Percentiles rank a stretch among this genome's conserved stretches.
Conservation (phyloP, 257 asterid species). For the Pogostemon cablin region DNA sequence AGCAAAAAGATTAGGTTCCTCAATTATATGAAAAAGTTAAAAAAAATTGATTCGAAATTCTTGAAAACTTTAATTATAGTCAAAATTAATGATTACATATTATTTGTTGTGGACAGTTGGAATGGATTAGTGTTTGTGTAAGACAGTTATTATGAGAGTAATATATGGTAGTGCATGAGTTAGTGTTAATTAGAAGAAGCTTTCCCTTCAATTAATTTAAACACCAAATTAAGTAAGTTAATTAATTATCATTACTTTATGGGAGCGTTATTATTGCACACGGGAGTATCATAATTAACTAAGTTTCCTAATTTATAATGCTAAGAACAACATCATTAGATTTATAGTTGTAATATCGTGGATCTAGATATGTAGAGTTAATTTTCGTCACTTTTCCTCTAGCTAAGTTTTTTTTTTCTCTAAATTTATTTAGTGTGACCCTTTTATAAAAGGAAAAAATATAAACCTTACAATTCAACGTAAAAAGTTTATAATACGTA, state of each 20-base stretch:
- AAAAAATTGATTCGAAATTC: conserved; percentile 41
- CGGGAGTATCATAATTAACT: neutral
- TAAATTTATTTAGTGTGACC: too few species aligned
- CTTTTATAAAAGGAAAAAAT: too few species aligned
- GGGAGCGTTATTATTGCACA: too few species aligned
- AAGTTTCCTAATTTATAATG: neutral
- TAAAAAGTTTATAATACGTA: too few species aligned
- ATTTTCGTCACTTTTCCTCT: too few species aligned
- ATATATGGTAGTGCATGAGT: conserved; percentile 40
- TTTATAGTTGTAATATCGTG: too few species aligned
- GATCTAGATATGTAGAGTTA: too few species aligned
- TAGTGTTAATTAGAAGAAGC: conserved; percentile 29
- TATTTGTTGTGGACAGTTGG: conserved; percentile 48
- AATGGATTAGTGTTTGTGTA: conserved; percentile 30
- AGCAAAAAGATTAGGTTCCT: conserved; percentile 32
- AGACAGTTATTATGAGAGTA: conserved; percentile 39
- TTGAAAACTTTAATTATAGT: conserved; percentile 40
- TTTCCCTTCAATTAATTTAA: conserved; percentile 17
- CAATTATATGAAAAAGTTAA: conserved; percentile 36
- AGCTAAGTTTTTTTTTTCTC: too few species aligned
- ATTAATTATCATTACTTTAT: neutral
- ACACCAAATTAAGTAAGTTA: conserved; percentile 8
- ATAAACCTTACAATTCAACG: too few species aligned
- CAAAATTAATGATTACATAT: conserved; percentile 46
- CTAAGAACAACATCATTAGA: neutral